Percentiles rank a stretch among this genome's conserved stretches.
Evolutionary conservation across 2,329 filamentous ascomycete genomes (phyloP).

Genomic region (Fusarium algeriense): DNA sequence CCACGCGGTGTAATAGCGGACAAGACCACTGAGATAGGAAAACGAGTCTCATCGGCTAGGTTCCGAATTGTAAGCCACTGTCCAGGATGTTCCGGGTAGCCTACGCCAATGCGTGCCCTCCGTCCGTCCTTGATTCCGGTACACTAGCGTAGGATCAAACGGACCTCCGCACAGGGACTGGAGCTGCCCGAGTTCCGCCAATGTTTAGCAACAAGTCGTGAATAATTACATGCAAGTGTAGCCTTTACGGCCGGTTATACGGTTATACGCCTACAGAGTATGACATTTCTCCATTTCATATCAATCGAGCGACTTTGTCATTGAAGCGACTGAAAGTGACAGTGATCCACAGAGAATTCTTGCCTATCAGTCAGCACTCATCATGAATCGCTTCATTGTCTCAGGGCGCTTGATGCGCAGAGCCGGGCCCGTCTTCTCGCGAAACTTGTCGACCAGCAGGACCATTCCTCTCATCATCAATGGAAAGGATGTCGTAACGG

Average conservation of each 20-base stretch:
- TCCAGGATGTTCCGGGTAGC: background rate
- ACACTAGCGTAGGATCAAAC: background rate
- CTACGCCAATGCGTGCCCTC: background rate
- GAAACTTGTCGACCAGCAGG: background rate
- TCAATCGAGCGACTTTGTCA: background rate
- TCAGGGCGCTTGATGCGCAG: background rate
- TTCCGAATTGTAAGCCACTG: background rate
- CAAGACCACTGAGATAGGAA: background rate
- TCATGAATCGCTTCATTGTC: background rate
- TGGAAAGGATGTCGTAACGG: conserved; percentile 19
- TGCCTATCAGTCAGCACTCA: background rate
- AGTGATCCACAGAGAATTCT: background rate
- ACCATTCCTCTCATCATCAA: conserved; percentile 24
- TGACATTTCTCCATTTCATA: background rate
- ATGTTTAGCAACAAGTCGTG: background rate
- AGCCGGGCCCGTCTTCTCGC: background rate
- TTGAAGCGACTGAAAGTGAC: background rate
- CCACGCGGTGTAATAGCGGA: background rate
- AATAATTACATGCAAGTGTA: background rate
- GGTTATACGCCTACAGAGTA: background rate
- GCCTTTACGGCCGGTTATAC: background rate
- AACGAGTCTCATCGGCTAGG: background rate
- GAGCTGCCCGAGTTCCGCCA: background rate
- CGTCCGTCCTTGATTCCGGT: background rate
- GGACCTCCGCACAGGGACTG: background rate